Evolutionary conservation across 1,284 basidiomycete species (phyloP).

Genomic region (Ceratobasidium papillatum): DNA sequence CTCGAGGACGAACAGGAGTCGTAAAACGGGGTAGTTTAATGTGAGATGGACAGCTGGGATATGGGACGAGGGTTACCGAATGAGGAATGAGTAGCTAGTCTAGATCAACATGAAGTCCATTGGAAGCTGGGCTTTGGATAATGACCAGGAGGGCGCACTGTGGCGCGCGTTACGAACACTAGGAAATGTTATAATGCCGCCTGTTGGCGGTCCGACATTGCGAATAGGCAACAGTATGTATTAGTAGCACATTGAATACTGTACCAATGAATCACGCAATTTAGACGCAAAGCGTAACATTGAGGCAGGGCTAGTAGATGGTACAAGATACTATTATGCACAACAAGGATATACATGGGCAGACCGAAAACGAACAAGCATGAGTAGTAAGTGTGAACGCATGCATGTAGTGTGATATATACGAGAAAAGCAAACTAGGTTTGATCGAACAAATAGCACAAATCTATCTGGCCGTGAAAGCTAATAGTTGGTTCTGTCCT

Average conservation of each 20-base stretch:
- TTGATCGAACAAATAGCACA: neutral
- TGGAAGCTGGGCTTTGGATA: neutral
- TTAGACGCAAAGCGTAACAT: neutral
- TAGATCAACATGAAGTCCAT: neutral
- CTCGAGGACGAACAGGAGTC: constrained; percentile 5
- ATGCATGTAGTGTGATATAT: neutral
- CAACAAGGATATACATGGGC: neutral
- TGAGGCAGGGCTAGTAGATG: neutral
- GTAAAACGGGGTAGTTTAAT: constrained; percentile 33
- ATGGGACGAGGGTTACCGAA: neutral
- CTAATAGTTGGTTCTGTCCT: neutral
- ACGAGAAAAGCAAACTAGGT: neutral
- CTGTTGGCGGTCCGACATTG: no score
- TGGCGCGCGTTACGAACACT: no score
- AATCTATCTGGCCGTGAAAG: constrained; percentile 10
- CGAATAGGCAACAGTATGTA: neutral
- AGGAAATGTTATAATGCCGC: no score
- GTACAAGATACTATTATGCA: constrained; percentile 6
- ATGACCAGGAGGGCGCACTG: no score
- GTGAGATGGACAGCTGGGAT: neutral
- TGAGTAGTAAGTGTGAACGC: neutral
- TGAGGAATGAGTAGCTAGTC: neutral
- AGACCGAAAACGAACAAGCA: neutral
- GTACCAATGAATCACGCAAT: neutral
- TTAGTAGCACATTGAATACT: constrained; percentile 7